Percentiles rank a stretch among this genome's conserved stretches.
These are phyloP conservation scores for Osmanthus fragrans DNA, from an alignment of 257 asterid species.

Conservation along the genomic window DNA sequence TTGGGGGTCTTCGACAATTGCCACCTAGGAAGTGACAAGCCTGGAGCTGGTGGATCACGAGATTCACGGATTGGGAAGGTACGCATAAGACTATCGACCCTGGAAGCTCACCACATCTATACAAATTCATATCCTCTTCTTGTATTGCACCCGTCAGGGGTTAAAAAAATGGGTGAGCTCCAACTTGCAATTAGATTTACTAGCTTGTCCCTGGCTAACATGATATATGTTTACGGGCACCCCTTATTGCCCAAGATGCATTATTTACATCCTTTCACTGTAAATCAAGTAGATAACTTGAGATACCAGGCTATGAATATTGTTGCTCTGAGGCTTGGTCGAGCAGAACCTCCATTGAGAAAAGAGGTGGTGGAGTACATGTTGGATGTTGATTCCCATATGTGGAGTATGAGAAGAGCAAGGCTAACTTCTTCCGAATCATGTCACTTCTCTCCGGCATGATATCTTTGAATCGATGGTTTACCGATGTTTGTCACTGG, in stretches of 20 bases:
- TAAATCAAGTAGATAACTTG: neutral
- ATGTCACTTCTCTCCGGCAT: neutral
- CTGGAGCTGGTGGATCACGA: neutral
- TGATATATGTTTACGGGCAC: neutral
- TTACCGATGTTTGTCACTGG: neutral
- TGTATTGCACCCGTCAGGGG: neutral
- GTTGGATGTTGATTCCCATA: neutral
- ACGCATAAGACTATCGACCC: neutral
- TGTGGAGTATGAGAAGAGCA: neutral
- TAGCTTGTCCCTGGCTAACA: neutral
- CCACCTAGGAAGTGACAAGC: neutral
- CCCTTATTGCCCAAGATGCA: neutral
- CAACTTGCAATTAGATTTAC: neutral
- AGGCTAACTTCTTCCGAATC: neutral
- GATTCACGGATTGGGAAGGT: neutral
- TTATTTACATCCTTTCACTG: neutral
- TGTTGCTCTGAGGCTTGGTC: neutral
- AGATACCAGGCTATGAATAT: neutral
- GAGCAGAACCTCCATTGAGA: neutral
- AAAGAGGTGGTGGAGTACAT: neutral
- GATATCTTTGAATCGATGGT: neutral
- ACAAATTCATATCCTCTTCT: neutral
- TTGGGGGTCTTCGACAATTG: neutral
- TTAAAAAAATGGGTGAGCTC: neutral
- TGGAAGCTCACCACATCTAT: neutral